Conservation (phyloP, 2,329 filamentous ascomycete species). For the Alternaria sp. region DNA sequence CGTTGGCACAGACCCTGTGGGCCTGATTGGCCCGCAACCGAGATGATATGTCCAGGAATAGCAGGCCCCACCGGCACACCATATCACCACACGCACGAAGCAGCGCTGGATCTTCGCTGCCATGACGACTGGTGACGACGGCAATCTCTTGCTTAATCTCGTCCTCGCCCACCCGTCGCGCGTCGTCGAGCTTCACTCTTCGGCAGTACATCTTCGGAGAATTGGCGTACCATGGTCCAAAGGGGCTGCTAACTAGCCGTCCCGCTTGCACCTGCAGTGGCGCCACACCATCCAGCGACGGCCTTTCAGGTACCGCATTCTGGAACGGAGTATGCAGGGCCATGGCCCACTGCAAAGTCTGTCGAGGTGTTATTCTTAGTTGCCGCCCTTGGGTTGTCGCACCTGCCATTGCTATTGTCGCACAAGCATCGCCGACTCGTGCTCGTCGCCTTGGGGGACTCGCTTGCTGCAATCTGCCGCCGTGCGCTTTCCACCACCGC, state of each 20-base stretch:
- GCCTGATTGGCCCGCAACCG: conserved; percentile 21
- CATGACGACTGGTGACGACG: background rate
- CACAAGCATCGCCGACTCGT: background rate
- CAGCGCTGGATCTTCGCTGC: background rate
- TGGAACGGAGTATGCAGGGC: conserved; percentile 10
- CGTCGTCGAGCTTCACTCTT: background rate
- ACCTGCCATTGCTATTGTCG: background rate
- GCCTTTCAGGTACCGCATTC: conserved; percentile 9
- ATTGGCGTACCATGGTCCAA: conserved; percentile 3
- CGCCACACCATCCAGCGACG: conserved; percentile 6
- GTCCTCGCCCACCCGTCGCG: background rate
- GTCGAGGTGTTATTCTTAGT: conserved; percentile 7
- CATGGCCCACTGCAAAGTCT: conserved; percentile 2
- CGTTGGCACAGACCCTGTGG: background rate
- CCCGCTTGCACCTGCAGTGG: conserved; percentile 11
- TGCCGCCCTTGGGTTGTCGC: conserved; percentile 3
- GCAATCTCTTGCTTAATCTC: background rate
- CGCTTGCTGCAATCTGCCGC: conserved; percentile 4
- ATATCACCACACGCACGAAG: background rate
- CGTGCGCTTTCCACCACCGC: background rate
- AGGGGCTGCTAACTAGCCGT: conserved; percentile 2
- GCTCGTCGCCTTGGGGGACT: background rate
- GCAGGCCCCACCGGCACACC: conserved; percentile 9
- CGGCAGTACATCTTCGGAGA: background rate
- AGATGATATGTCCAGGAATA: conserved; percentile 20